Percentiles rank a stretch among this genome's conserved stretches.
Evolutionary conservation across 2,329 filamentous ascomycete species (phyloP).

Genomic region (Hypoxylon sp.): DNA sequence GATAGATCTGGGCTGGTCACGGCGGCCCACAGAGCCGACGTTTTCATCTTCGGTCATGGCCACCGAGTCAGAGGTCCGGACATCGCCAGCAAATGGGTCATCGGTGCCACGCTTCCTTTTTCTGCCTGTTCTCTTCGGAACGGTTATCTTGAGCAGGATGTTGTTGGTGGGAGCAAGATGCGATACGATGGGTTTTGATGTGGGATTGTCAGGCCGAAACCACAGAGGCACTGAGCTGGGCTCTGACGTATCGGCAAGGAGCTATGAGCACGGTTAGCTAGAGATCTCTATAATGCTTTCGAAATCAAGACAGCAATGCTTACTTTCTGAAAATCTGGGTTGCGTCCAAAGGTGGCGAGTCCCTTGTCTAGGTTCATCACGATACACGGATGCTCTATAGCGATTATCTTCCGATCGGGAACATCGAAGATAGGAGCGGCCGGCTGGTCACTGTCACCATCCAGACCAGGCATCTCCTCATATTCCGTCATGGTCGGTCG

Average conservation of each 20-base stretch:
- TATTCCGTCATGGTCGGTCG: conserved; percentile 14
- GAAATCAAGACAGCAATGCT: conserved; percentile 11
- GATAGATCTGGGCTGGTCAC: conserved; percentile 63
- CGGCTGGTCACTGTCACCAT: conserved; percentile 21
- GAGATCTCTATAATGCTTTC: neutral
- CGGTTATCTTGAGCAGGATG: conserved; percentile 82
- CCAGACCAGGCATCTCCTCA: conserved; percentile 13
- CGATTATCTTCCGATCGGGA: conserved; percentile 50
- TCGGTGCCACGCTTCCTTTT: conserved; percentile 83
- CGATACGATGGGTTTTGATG: conserved; percentile 80
- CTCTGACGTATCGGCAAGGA: conserved; percentile 41
- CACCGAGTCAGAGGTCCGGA: conserved; percentile 44
- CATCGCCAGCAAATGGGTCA: conserved; percentile 65
- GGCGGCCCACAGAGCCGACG: conserved; percentile 55
- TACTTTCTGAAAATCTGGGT: conserved; percentile 51
- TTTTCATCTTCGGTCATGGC: conserved; percentile 32
- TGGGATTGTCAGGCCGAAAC: conserved; percentile 79
- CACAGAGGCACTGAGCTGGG: conserved; percentile 71
- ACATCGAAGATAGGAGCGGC: conserved; percentile 50
- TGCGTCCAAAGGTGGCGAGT: conserved; percentile 51
- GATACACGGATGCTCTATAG: conserved; percentile 55
- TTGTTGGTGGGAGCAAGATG: conserved; percentile 80
- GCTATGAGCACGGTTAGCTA: conserved; percentile 30
- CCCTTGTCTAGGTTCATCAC: conserved; percentile 52
- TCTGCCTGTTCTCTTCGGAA: conserved; percentile 85